Evolutionary conservation across 2,329 filamentous ascomycete species (phyloP).

Genomic region (Hypoxylon sp.): DNA sequence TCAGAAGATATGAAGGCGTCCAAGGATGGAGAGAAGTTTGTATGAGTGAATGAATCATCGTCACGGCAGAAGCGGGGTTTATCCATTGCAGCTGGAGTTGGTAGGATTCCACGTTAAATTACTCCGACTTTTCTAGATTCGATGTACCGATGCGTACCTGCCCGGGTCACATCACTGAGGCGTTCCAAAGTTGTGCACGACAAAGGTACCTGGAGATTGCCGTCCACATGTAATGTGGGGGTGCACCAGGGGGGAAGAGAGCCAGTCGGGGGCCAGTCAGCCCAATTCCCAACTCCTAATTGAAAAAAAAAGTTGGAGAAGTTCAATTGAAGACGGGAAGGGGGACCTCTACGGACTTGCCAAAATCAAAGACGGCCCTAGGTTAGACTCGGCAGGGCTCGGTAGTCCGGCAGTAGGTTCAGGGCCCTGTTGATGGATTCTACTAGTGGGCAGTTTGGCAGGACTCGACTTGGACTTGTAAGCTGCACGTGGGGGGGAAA

Average conservation of each 20-base stretch:
- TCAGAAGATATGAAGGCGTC: constrained; percentile 18
- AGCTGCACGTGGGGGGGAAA: constrained; percentile 8
- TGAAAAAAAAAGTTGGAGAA: constrained; percentile 23
- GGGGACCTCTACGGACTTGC: background rate
- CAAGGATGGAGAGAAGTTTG: constrained; percentile 6
- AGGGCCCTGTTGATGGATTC: background rate
- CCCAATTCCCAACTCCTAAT: constrained; percentile 2
- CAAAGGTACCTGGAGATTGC: constrained; percentile 5
- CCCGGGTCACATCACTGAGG: background rate
- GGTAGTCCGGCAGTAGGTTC: constrained; percentile 12
- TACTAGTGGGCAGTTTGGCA: constrained; percentile 1
- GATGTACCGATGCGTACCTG: background rate
- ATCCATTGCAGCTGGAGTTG: constrained; percentile 12
- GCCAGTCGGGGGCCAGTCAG: constrained; percentile 3
- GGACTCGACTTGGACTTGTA: background rate
- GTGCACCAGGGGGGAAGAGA: constrained; percentile 10
- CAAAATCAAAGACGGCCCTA: constrained; percentile 5
- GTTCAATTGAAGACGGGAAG: constrained; percentile 5
- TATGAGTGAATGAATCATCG: constrained; percentile 28
- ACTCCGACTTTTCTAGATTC: constrained; percentile 22
- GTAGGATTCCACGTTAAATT: constrained; percentile 34
- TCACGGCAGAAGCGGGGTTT: constrained; percentile 31
- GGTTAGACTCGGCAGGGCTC: constrained; percentile 16
- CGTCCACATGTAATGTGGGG: constrained; percentile 24
- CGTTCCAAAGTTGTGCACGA: background rate